Conservation (phyloP, 768 basidiomycete species). For the Termitomyces sp. region DNA sequence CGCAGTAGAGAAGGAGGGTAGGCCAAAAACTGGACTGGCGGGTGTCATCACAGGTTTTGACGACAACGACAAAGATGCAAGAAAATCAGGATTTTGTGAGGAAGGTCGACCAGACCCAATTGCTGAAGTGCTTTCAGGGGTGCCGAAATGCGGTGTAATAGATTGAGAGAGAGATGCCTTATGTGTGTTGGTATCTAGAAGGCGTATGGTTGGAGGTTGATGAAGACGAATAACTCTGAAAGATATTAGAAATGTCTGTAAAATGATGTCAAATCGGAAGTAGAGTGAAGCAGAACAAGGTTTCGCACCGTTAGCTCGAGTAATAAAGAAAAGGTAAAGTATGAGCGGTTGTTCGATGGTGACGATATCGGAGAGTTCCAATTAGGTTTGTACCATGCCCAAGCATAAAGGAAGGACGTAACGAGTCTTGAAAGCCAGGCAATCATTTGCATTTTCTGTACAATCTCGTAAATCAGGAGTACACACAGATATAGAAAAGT, state of each 20-base stretch:
- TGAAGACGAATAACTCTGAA: constrained; percentile 55
- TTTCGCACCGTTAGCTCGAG: constrained; percentile 55
- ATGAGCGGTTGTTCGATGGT: constrained; percentile 33
- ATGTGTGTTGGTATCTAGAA: constrained; percentile 53
- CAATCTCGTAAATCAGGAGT: constrained; percentile 1
- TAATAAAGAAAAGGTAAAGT: constrained; percentile 38
- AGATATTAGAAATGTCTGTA: constrained; percentile 48
- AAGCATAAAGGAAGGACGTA: constrained; percentile 40
- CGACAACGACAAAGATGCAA: constrained; percentile 60
- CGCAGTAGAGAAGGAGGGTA: constrained; percentile 50
- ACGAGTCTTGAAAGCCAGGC: constrained; percentile 54
- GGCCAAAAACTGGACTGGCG: constrained; percentile 59
- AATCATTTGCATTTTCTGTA: constrained; percentile 53
- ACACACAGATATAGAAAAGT: neutral
- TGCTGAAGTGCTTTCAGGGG: constrained; percentile 14
- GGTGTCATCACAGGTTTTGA: constrained; percentile 51
- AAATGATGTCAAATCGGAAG: neutral
- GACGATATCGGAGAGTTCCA: constrained; percentile 31
- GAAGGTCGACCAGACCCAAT: constrained; percentile 11
- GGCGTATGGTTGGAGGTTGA: constrained; percentile 64
- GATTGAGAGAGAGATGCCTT: constrained; percentile 34
- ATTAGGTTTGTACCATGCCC: constrained; percentile 35
- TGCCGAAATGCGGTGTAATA: constrained; percentile 32
- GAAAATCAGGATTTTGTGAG: constrained; percentile 47
- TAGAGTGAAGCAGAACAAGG: constrained; percentile 1